A percentile compares a stretch with the other conserved stretches of the same genome.
Evolutionary conservation across 169 alveolate genomes (phyloP).

Genomic region (Theileria annulata): DNA sequence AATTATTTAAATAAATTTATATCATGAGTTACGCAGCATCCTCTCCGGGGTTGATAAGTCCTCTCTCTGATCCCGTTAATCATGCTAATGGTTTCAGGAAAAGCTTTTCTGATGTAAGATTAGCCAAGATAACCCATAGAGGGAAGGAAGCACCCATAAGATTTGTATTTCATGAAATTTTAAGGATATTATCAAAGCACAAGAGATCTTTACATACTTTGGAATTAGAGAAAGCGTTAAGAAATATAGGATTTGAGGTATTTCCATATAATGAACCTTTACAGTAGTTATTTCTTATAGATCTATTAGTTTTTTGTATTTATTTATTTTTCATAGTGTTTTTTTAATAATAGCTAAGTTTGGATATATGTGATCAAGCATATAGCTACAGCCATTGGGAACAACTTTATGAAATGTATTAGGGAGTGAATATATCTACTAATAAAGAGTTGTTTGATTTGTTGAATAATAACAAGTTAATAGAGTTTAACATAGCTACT

Average conservation of each 20-base stretch:
- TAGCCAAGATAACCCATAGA: conserved; percentile 36
- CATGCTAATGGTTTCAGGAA: background rate
- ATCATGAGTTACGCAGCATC: conserved; percentile 6
- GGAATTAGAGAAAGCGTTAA: conserved; percentile 65
- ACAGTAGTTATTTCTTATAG: too few species aligned
- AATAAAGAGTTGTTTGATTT: conserved; percentile 60
- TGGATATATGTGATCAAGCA: too few species aligned
- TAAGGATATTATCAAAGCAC: conserved; percentile 50
- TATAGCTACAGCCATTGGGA: too few species aligned
- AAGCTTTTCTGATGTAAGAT: background rate
- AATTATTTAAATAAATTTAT: background rate
- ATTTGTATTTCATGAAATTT: conserved; percentile 55
- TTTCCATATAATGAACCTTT: background rate
- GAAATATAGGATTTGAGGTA: conserved; percentile 66
- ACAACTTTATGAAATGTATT: background rate
- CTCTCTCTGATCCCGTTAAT: background rate
- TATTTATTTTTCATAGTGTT: too few species aligned
- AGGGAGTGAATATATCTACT: conserved; percentile 70
- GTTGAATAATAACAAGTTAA: conserved; percentile 50
- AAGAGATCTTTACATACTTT: conserved; percentile 62
- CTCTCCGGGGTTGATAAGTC: background rate
- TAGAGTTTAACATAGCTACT: conserved; percentile 54
- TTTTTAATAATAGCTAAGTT: too few species aligned
- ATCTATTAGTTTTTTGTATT: too few species aligned
- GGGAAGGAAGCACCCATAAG: conserved; percentile 56